A percentile compares a stretch with the other conserved stretches of the same genome.
phyloP scores from a whole-genome alignment of 768 basidiomycete genomes.

The Sistotremastrum suecicum region DNA sequence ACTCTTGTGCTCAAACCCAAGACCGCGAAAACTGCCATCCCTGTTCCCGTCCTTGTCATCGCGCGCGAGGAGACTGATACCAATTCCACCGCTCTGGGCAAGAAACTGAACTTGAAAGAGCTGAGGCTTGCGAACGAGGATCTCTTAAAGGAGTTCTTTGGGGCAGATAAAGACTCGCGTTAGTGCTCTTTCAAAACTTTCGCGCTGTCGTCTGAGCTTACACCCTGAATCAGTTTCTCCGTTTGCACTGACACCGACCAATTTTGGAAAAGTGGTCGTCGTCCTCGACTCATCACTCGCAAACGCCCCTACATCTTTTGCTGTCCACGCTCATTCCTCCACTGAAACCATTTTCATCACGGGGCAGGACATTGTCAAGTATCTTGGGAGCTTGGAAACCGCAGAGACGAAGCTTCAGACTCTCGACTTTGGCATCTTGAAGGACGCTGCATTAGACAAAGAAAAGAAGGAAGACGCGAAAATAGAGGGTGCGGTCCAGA shows the following conservation, averaged over 20 bases:
- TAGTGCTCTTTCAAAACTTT: conserved; percentile 19
- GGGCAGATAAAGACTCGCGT: conserved; percentile 77
- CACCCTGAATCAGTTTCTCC: conserved; percentile 50
- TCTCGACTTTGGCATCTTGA: conserved; percentile 57
- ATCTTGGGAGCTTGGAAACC: conserved; percentile 60
- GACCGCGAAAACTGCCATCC: conserved; percentile 77
- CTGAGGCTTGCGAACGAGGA: conserved; percentile 77
- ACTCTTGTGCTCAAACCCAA: conserved; percentile 94
- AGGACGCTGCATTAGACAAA: conserved; percentile 26
- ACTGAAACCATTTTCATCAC: conserved; percentile 63
- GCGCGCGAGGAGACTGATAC: conserved; percentile 79
- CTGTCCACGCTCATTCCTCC: conserved; percentile 63
- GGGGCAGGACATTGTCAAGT: conserved; percentile 59
- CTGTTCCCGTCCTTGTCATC: conserved; percentile 78
- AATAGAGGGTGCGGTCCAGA: conserved; percentile 80
- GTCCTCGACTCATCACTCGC: conserved; percentile 71
- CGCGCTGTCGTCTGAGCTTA: conserved; percentile 1
- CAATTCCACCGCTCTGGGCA: conserved; percentile 60
- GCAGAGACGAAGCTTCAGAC: conserved; percentile 50
- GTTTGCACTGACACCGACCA: conserved; percentile 49
- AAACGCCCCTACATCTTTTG: conserved; percentile 50
- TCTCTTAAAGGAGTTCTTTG: conserved; percentile 72
- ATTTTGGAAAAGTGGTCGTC: conserved; percentile 57
- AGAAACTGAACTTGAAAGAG: conserved; percentile 76
- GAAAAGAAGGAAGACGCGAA: conserved; percentile 62